Evolutionary conservation across 1,284 basidiomycete species (phyloP).

Genomic region (Pyrrhoderma lamaoense): DNA sequence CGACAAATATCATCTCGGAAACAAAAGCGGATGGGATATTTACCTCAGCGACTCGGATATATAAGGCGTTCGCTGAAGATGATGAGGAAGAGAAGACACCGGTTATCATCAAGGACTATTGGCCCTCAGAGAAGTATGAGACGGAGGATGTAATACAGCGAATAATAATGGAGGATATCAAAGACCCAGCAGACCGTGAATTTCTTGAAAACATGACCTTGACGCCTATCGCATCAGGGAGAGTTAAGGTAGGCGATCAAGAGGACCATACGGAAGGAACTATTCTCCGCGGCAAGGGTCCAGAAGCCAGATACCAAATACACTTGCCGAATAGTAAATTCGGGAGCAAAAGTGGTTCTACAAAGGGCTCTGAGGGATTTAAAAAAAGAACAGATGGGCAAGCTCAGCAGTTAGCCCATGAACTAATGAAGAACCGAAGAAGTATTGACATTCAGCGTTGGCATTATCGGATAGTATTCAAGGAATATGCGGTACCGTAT

Average conservation of each 20-base stretch:
- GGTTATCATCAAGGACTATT: not conserved
- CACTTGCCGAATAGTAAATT: not conserved
- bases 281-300: not conserved
- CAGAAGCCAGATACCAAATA: not conserved
- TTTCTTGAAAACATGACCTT: too few relatives aligned
- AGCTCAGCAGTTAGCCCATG: too few relatives aligned
- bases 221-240: not conserved
- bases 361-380: not conserved
- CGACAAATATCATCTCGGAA: not conserved
- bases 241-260: not conserved
- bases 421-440: too few relatives aligned
- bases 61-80: not conserved
- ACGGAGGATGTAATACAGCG: not conserved
- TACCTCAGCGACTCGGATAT: not conserved
- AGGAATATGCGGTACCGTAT: not conserved
- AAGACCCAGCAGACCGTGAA: not conserved
- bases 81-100: not conserved
- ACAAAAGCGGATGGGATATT: not conserved
- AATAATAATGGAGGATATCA: not conserved
- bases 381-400: too few relatives aligned
- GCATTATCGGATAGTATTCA: constrained; percentile 7
- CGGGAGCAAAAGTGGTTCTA: too few relatives aligned
- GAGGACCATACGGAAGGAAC: not conserved
- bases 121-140: not conserved
- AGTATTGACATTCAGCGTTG: not conserved